These are phyloP conservation scores for Setaria viridis DNA, from an alignment of 202 grass and related monocot genomes.

Conservation along the genomic window DNA sequence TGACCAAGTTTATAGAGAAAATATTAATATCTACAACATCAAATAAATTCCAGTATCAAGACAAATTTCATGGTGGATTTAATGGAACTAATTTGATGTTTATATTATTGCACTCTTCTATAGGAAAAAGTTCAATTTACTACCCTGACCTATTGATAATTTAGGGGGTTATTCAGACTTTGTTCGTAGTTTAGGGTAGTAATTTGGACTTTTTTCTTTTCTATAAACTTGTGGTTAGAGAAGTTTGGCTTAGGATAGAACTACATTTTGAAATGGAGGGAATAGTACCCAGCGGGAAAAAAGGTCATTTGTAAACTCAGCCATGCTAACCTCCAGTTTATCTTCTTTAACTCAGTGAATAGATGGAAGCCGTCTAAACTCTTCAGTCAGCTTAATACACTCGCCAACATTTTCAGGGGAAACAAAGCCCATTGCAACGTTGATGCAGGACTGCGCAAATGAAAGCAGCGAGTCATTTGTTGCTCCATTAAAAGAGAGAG, in stretches of 20 bases:
- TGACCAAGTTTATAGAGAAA: too few relatives aligned
- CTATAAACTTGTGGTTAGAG: too few relatives aligned
- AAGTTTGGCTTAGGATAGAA: too few relatives aligned
- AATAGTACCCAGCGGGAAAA: background rate
- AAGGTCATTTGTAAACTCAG: background rate
- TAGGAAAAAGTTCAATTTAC: too few relatives aligned
- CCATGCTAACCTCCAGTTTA: slow-evolving; percentile 56
- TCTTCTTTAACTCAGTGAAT: slow-evolving; percentile 77
- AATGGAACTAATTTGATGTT: too few relatives aligned
- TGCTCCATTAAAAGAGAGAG: background rate
- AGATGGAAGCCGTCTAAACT: slow-evolving; percentile 75
- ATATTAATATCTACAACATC: background rate
- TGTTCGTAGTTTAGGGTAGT: too few relatives aligned
- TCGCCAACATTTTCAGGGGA: slow-evolving; percentile 72
- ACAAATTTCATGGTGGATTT: too few relatives aligned
- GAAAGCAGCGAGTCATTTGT: background rate
- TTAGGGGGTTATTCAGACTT: too few relatives aligned
- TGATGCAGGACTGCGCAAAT: slow-evolving; percentile 74
- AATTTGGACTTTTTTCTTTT: too few relatives aligned
- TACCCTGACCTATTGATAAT: too few relatives aligned
- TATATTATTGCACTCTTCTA: too few relatives aligned
- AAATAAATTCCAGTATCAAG: background rate
- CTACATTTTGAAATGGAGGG: too few relatives aligned
- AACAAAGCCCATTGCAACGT: slow-evolving; percentile 81
- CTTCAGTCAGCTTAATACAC: slow-evolving; percentile 62